phyloP scores from a whole-genome alignment of 2,329 filamentous ascomycete species.

The Diaporthe humulicola region DNA sequence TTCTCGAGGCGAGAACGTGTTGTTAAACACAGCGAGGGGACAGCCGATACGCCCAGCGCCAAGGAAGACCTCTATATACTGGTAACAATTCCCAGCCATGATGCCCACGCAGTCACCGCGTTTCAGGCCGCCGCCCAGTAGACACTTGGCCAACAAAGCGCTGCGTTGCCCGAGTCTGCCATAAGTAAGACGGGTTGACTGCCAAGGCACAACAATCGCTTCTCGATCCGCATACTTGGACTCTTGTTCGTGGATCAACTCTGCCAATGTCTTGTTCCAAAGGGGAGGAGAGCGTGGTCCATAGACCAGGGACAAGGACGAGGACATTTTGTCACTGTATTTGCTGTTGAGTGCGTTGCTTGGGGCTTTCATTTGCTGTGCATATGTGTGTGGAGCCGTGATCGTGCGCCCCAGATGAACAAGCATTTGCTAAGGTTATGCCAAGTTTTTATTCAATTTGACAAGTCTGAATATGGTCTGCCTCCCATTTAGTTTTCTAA shows the following conservation, averaged over 20 bases:
- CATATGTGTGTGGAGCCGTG: background rate
- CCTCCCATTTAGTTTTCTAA: background rate
- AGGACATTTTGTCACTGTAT: background rate
- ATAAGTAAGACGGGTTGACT: background rate
- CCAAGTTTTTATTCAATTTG: background rate
- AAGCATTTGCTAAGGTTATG: background rate
- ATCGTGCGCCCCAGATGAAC: background rate
- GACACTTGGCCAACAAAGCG: slow-evolving; percentile 4
- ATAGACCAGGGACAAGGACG: background rate
- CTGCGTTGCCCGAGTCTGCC: background rate
- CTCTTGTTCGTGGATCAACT: background rate
- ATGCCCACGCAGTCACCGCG: slow-evolving; percentile 21
- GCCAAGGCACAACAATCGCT: slow-evolving; percentile 8
- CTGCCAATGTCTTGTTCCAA: background rate
- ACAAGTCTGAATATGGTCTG: background rate
- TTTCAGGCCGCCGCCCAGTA: background rate
- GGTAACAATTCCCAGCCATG: slow-evolving; percentile 21
- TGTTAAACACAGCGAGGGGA: slow-evolving; percentile 13
- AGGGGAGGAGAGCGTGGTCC: slow-evolving; percentile 1
- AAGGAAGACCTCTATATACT: slow-evolving; percentile 6
- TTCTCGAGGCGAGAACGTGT: slow-evolving; percentile 10
- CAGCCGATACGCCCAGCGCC: slow-evolving; percentile 12
- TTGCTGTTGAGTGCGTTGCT: background rate
- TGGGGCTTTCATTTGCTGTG: background rate
- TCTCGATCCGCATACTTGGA: slow-evolving; percentile 6